Evolutionary conservation across 2,329 filamentous ascomycete genomes (phyloP), one percentile per base, ranked within the genome.

Genomic region (Rhexocercosporidium sp.): DNA sequence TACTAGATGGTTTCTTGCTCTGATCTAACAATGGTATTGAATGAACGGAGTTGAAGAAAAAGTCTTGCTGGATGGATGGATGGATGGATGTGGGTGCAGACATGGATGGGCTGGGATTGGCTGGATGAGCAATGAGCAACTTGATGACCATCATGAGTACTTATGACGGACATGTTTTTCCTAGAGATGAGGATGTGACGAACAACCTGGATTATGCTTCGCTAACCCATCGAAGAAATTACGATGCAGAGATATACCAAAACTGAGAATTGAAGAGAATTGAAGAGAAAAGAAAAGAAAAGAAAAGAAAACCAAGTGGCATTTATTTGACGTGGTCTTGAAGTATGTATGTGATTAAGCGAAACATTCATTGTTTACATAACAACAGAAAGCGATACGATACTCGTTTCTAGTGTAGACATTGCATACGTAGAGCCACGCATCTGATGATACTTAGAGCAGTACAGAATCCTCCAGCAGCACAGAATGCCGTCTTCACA

Each of bases 1-100:
- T 78, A 78, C 63, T 78, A 75, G 68, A 51, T 62, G 25, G 20
- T 44, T n/a, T 20, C 31, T 6, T 12, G 53, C 47, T 62, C 27
- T 53, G 49, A 46, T 62, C 27, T 53, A 41, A 46, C 6, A n/a
- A 20, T 11, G 47, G 34, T 27, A 31, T 3, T 53, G 60, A 44
- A 31, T 54, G 59, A 60, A 27, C 37, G 67, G 63, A 67, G 59
- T 67, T 69, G 65, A 49, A 64, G 56, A 66, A n/a, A 65, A 66
- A 69, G 60, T 57, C 25, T 59, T 49, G 64, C 47, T 29, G 46
- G 44, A n/a, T n/a, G n/a, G n/a, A n/a, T n/a, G n/a, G n/a, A n/a
- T n/a, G n/a, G n/a, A n/a, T n/a, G n/a, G n/a, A 31, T 41, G 27
- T 49, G 37, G 20, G 25, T 41, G 41, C 44, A 49, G 59, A 34